phyloP scores from a whole-genome alignment of 2,329 filamentous ascomycete species.

The Sporothrix globosa region DNA sequence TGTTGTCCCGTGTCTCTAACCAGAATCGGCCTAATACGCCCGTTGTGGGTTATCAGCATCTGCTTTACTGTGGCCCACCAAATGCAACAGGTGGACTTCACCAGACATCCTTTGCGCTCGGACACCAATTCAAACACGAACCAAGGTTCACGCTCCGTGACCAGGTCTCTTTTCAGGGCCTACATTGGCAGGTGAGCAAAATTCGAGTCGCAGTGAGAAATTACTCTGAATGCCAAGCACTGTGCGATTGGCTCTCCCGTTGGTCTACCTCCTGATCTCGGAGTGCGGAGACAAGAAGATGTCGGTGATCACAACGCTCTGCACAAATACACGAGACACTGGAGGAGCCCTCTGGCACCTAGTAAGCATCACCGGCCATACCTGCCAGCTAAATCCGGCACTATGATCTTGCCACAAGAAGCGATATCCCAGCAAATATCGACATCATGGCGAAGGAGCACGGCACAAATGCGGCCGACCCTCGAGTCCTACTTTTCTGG shows the following conservation, averaged over 20 bases:
- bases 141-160: slow-evolving; percentile 14
- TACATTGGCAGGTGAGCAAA: neutral
- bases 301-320: neutral
- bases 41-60: slow-evolving; percentile 20
- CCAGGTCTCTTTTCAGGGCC: neutral
- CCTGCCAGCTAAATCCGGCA: neutral
- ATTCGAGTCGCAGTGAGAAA: neutral
- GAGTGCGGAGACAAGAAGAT: neutral
- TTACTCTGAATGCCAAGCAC: neutral
- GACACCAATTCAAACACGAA: slow-evolving; percentile 27
- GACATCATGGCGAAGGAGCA: slow-evolving; percentile 13
- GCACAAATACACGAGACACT: no score
- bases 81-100: slow-evolving; percentile 20
- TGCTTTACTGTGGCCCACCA: slow-evolving; percentile 20
- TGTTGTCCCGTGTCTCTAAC: neutral
- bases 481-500: slow-evolving; percentile 4
- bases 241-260: slow-evolving; percentile 5
- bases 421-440: neutral
- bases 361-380: neutral
- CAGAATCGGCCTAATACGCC: slow-evolving; percentile 14
- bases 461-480: slow-evolving; percentile 7
- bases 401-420: neutral
- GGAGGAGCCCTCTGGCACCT: no score
- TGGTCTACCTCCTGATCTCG: neutral
- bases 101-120: slow-evolving; percentile 22